Base-by-base conservation (phyloP, 176 grass and related monocot species). In the Bonia amplexicaulis region DNA sequence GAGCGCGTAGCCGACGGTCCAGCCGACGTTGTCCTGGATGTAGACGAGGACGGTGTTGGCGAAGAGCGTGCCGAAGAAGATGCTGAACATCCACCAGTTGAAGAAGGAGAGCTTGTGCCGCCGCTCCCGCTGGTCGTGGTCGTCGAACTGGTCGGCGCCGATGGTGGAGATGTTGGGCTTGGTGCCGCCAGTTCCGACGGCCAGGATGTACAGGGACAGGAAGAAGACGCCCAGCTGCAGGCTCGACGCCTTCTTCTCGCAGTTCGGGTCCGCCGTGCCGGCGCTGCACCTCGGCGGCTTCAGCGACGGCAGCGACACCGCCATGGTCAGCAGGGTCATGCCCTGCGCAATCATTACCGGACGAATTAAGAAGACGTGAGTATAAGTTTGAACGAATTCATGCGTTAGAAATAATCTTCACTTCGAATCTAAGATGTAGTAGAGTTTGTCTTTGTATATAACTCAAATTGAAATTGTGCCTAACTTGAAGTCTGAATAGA, bases 71-170 rank as follows among this genome's bases (percentile, higher is more conserved):
- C 96, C 96, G 53, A 95, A 91, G 83, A 98, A 98, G 91, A 98
- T 98, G 89, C 93, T 98, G 87, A 95, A 98, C 96, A 95, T 93
- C 96, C 95, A 97, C 95, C 95, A 97, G 84, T 97, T 97, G 92
- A 97, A 97, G 90, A 97, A 97, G 86, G 95, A 97, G 45, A 97
- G 78, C 87, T 97, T 97, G 69, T 94, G 92, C 33, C 39, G 42
- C 15, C 89, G 85, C 81, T 97, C 95, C 27, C 84, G 86, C 8
- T 87, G 81, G 71, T 97, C 85, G 35, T 74, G 85, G 67, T 91
- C 81, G 54, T 97, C 95, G 71, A 97, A 97, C 81, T 97, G 95
- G 81, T 97, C 95, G 2, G 95, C 95, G 47, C 95, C 95, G 44
- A 97, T 97, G 54, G 95, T 97, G 60, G 95, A 97, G 78, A 97